Evolutionary conservation across 352 stramenopile species (phyloP).

Genomic region (Peronospora farinosa): DNA sequence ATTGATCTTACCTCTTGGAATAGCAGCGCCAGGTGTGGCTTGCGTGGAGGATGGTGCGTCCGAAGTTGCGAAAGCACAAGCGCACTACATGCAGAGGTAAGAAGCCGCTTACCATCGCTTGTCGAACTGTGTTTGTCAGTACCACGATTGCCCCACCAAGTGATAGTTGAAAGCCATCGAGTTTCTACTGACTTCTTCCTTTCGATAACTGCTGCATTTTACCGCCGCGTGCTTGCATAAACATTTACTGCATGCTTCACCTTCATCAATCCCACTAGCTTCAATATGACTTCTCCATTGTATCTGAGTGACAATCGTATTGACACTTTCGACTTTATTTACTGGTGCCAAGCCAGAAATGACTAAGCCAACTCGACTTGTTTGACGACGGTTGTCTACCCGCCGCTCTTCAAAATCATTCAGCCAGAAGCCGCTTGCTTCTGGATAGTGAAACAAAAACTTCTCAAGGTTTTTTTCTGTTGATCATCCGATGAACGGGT

Average conservation of each 20-base stretch:
- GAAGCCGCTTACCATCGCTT: no score
- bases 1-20: no score
- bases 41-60: no score
- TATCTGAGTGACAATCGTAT: conserved; percentile 41
- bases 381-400: background rate
- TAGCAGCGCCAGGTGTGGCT: no score
- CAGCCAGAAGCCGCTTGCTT: conserved; percentile 41
- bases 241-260: no score
- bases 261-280: conserved; percentile 27
- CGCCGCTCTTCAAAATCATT: conserved; percentile 23
- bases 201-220: conserved; percentile 61
- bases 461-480: conserved; percentile 33
- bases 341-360: conserved; percentile 8
- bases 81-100: no score
- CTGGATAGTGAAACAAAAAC: conserved; percentile 51
- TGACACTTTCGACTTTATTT: conserved; percentile 44
- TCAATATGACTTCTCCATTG: conserved; percentile 76
- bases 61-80: no score
- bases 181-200: no score
- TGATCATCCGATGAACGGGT: conserved; percentile 14
- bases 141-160: no score
- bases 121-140: no score
- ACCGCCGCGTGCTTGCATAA: conserved; percentile 65
- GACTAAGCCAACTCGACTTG: background rate
- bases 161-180: no score